Percentiles rank a stretch among this genome's conserved stretches.
These are phyloP conservation scores for Podila verticillata DNA, from an alignment of 192 early-diverging fungal species.

Conservation along the genomic window DNA sequence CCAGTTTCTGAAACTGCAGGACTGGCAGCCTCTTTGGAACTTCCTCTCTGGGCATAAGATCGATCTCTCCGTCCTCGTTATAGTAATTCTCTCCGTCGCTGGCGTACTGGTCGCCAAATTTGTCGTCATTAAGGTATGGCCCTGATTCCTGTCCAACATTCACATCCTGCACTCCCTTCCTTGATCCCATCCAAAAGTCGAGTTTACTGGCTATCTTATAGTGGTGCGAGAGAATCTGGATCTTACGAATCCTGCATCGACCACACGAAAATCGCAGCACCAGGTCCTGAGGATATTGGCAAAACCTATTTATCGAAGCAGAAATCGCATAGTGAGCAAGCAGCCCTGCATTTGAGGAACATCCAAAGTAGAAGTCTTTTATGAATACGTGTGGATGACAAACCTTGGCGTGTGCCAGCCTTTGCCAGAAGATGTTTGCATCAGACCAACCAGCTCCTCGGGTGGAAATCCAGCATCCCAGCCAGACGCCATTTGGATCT, in stretches of 20 bases:
- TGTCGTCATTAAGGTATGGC: slow-evolving; percentile 7
- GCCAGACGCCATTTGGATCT: slow-evolving; percentile 51
- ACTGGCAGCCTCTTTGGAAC: slow-evolving; percentile 25
- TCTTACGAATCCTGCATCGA: slow-evolving; percentile 64
- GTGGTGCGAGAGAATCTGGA: slow-evolving; percentile 81
- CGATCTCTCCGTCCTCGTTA: background rate
- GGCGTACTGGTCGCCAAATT: background rate
- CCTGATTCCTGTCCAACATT: slow-evolving; percentile 22
- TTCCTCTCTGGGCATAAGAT: background rate
- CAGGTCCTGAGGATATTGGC: slow-evolving; percentile 75
- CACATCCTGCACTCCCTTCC: slow-evolving; percentile 38
- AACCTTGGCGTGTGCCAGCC: slow-evolving; percentile 65
- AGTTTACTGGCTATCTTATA: slow-evolving; percentile 80
- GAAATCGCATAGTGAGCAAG: background rate
- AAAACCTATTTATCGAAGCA: slow-evolving; percentile 64
- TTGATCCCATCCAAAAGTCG: slow-evolving; percentile 73
- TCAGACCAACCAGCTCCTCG: slow-evolving; percentile 50
- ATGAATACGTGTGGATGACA: background rate
- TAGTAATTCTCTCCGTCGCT: slow-evolving; percentile 1
- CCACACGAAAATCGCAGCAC: slow-evolving; percentile 67
- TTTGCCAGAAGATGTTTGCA: slow-evolving; percentile 45
- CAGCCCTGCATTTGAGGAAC: background rate
- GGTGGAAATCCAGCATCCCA: slow-evolving; percentile 57
- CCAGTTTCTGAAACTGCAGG: slow-evolving; percentile 51
- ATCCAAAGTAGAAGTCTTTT: background rate